A percentile compares a stretch with the other conserved stretches of the same genome.
Evolutionary conservation across 805 yeast genomes (phyloP).

Genomic region (Metschnikowia chrysomelidarum): DNA sequence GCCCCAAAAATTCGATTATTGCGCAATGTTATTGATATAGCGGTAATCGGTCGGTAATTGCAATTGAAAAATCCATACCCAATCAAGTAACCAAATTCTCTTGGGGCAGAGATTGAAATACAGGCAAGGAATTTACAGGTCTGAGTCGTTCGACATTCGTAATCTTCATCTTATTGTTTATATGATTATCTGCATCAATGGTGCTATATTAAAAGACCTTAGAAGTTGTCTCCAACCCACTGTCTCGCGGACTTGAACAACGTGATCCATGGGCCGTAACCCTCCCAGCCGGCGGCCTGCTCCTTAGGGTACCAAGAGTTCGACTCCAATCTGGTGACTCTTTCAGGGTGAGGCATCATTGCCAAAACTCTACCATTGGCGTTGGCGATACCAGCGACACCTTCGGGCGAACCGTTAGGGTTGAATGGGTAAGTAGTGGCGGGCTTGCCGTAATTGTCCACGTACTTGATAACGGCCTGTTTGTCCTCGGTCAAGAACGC

Average conservation of each 20-base stretch:
- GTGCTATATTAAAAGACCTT: too few relatives aligned
- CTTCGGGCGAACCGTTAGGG: conserved; percentile 94
- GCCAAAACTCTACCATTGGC: conserved; percentile 95
- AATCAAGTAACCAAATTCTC: too few relatives aligned
- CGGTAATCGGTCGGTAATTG: too few relatives aligned
- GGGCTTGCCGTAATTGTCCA: conserved; percentile 85
- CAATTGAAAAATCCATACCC: too few relatives aligned
- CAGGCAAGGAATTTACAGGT: too few relatives aligned
- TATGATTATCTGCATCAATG: too few relatives aligned
- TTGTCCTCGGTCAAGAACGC: conserved; percentile 47
- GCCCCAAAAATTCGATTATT: too few relatives aligned
- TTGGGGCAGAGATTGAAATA: too few relatives aligned
- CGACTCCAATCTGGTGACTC: conserved; percentile 82
- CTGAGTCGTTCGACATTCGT: too few relatives aligned
- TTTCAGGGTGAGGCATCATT: conserved; percentile 99
- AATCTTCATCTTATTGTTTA: too few relatives aligned
- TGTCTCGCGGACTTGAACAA: conserved; percentile 88
- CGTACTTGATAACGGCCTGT: conserved; percentile 70
- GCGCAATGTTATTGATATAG: too few relatives aligned
- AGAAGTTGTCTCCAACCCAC: conserved; percentile 67
- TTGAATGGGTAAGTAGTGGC: conserved; percentile 88
- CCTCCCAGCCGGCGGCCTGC: conserved; percentile 65
- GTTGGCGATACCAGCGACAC: conserved; percentile 87
- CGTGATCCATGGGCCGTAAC: conserved; percentile 93
- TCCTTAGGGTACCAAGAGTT: conserved; percentile 84